A percentile compares a stretch with the other conserved stretches of the same genome.
phyloP scores from a whole-genome alignment of 768 basidiomycete species.

The Boletellus emodensis region DNA sequence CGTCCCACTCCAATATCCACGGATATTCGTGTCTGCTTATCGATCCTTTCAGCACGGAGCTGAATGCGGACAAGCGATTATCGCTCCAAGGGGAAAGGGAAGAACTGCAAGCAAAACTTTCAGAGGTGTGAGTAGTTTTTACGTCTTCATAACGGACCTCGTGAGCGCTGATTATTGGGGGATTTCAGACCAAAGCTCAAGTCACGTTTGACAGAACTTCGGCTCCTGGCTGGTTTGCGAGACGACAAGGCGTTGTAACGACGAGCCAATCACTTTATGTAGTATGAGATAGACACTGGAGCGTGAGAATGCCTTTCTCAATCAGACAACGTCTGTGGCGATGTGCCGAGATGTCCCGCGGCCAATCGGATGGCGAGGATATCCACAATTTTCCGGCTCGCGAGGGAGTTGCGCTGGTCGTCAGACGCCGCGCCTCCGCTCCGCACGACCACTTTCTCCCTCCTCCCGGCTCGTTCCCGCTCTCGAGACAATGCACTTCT shows the following conservation, averaged over 20 bases:
- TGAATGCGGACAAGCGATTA: slow-evolving; percentile 86
- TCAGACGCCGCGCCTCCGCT: slow-evolving; percentile 10
- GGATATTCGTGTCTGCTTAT: neutral
- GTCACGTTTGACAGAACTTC: slow-evolving; percentile 67
- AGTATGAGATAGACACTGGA: neutral
- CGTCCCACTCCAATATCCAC: slow-evolving; percentile 28
- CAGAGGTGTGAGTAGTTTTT: slow-evolving; percentile 67
- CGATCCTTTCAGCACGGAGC: slow-evolving; percentile 56
- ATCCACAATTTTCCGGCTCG: slow-evolving; percentile 13
- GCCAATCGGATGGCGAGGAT: slow-evolving; percentile 28
- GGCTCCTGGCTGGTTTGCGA: slow-evolving; percentile 32
- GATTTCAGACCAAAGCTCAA: slow-evolving; percentile 71
- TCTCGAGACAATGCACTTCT: slow-evolving; percentile 67
- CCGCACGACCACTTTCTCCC: slow-evolving; percentile 20
- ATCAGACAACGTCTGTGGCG: neutral
- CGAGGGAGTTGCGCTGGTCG: slow-evolving; percentile 7
- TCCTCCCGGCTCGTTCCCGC: slow-evolving; percentile 22
- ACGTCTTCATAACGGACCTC: neutral
- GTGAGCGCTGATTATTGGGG: neutral
- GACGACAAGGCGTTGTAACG: neutral
- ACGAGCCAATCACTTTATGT: no score
- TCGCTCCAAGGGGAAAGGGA: slow-evolving; percentile 96
- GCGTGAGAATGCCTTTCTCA: slow-evolving; percentile 6
- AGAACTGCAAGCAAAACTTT: slow-evolving; percentile 73
- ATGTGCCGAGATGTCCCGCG: slow-evolving; percentile 17